Conservation (phyloP, 1,284 basidiomycete genomes). For the Pterulicium gracile region DNA sequence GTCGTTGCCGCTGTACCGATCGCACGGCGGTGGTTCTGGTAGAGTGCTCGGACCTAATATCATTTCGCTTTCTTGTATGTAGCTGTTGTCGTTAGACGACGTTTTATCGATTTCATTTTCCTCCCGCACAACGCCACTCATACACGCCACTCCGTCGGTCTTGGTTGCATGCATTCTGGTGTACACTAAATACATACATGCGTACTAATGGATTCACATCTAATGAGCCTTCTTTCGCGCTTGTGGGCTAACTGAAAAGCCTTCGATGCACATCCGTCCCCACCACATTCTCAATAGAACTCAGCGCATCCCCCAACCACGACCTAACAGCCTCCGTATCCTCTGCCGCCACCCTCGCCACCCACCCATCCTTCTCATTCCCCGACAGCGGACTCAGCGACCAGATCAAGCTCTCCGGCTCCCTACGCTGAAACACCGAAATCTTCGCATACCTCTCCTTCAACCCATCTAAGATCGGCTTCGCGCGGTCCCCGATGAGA, state of each 20-base stretch:
- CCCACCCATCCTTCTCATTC: constrained; percentile 27
- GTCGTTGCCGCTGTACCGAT: constrained; percentile 34
- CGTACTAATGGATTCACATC: too few relatives aligned
- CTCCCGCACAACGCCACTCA: too few relatives aligned
- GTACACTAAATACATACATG: too few relatives aligned
- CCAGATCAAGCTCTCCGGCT: constrained; percentile 63
- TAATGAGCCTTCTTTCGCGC: too few relatives aligned
- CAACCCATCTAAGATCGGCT: constrained; percentile 34
- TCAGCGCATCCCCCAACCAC: constrained; percentile 53
- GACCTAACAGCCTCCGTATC: constrained; percentile 61
- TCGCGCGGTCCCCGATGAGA: constrained; percentile 54
- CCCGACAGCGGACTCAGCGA: constrained; percentile 48
- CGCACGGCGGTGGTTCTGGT: constrained; percentile 12
- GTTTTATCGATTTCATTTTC: too few relatives aligned
- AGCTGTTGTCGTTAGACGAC: too few relatives aligned
- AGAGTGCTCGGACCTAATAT: too few relatives aligned
- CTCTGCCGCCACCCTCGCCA: constrained; percentile 65
- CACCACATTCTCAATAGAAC: constrained; percentile 38
- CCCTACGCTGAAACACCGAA: constrained; percentile 45
- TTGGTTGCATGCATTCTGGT: too few relatives aligned
- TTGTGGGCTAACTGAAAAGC: too few relatives aligned
- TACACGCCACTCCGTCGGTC: too few relatives aligned
- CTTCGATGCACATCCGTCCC: constrained; percentile 53
- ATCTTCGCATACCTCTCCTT: constrained; percentile 39
- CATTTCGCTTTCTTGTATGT: too few relatives aligned